Evolutionary conservation across 1,284 basidiomycete genomes (phyloP), one percentile per base, ranked within the genome.

Genomic region (Cryptococcus hybrid): DNA sequence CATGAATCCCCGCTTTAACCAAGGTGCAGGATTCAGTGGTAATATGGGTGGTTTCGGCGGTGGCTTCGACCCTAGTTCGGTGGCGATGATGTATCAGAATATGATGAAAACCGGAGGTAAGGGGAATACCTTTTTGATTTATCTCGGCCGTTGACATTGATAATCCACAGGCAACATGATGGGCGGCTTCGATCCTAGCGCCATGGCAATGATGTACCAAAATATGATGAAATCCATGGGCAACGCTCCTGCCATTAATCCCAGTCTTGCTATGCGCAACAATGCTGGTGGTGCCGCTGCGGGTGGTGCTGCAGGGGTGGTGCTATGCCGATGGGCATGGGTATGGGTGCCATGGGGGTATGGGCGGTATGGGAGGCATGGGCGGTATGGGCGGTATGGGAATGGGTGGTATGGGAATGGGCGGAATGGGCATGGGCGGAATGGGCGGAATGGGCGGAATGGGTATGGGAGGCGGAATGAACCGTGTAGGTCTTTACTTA

Each of bases 181-280:
- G 61, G 64, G 65, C 34, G 73, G 74, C 18, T 80, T 82, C 56
- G 81, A 82, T 61, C 78, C 80, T 5, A 74, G 76, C 44, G 80
- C 81, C n/a, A 81, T 83, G 81, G 77, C 80, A 6, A 77, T 80
- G 70, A 81, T 83, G 78, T 83, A 82, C 63, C 77, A 80, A 69
- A 80, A 79, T 62, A 82, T 82, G 80, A 80, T 80, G 70, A 81
- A 73, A 58, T 64, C 51, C 45, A 62, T 58, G 56, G 44, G 50
- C 38, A 69, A 71, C 43, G 74, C 18, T 6, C 74, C 74, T 3
- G 74, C 74, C n/a, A 76, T 76, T 61, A 76, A 76, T 63, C 74
- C 74, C 12, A 75, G 71, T 60, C 73, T 76, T 73, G 70, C 69
- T 4, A 65, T 65, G 63, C 36, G 60, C 15, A 57, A 62, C 46